A percentile compares a stretch with the other conserved stretches of the same genome.
Evolutionary conservation across 2,329 filamentous ascomycete genomes (phyloP).

Genomic region (Sordariomycetes sp.): DNA sequence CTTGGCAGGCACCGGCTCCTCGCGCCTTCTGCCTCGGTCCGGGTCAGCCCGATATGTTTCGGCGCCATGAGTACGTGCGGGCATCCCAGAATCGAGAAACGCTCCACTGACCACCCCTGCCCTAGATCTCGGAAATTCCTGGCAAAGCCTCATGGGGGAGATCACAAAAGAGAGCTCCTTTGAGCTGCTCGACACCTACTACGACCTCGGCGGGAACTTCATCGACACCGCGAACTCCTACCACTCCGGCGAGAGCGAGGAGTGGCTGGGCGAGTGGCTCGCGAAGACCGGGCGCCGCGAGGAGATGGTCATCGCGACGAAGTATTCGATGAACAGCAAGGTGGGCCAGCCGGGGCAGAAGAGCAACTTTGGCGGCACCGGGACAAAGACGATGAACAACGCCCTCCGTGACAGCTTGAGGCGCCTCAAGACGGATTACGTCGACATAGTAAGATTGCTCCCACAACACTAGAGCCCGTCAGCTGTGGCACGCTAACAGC

Average conservation of each 20-base stretch:
- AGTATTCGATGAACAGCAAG: constrained; percentile 31
- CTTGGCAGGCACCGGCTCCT: constrained; percentile 13
- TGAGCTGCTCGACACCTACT: constrained; percentile 43
- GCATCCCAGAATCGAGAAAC: too few relatives aligned
- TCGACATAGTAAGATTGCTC: constrained; percentile 19
- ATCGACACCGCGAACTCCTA: constrained; percentile 47
- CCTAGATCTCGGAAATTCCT: too few relatives aligned
- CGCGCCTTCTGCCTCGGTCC: constrained; percentile 10
- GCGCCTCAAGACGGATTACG: constrained; percentile 24
- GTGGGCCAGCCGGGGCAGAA: constrained; percentile 17
- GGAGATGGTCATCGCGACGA: constrained; percentile 35
- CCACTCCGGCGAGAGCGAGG: constrained; percentile 37
- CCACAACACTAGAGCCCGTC: constrained; percentile 20
- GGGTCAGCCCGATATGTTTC: constrained; percentile 14
- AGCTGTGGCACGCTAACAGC: not conserved
- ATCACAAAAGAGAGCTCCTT: constrained; percentile 42
- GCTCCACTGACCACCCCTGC: too few relatives aligned
- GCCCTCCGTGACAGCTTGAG: constrained; percentile 26
- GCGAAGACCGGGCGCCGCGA: constrained; percentile 27
- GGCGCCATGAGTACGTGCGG: constrained; percentile 11
- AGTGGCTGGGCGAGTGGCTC: constrained; percentile 43
- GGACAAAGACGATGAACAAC: constrained; percentile 23
- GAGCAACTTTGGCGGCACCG: constrained; percentile 27
- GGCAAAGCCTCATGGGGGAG: constrained; percentile 24
- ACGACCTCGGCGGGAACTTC: constrained; percentile 46